Base-by-base conservation (phyloP, 2,329 filamentous ascomycete genomes). In the Exophiala aquamarina region DNA sequence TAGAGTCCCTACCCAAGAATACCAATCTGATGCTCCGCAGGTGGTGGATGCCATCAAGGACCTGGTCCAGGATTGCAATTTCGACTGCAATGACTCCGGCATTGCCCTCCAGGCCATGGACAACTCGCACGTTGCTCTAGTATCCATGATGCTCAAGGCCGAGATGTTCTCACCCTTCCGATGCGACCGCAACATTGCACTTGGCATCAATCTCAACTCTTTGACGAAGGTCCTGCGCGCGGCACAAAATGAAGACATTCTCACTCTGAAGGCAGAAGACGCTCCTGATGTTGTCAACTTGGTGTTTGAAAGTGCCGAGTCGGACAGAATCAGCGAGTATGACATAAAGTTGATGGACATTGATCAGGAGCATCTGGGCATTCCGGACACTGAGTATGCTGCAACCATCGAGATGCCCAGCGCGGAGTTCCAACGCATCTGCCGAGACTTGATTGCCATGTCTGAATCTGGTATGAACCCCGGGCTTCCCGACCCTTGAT, bases 321-420 rank as follows among this genome's bases (percentile, higher is more conserved):
- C 82, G 63, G 93, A 98, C 72, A 82, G 93, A 59, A 82, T 98
- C 66, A 95, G 89, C 81, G 94, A 98, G 78, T 98, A 98, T 70
- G 93, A 98, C 71, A 87, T 98, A 73, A 98, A 98, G 81, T 84
- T 98, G 69, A 98, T 98, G 93, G 93, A 98, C 70, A 98, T 98
- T 70, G 93, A 98, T 73, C 94, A 98, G 76, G 93, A 98, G 79
- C 93, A 98, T 71, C 76, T 98, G 72, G 93, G 93, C 55, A 98
- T 98, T 62, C 93, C 93, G 13, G 92, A 98, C 63, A 98, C 94
- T n/a, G 93, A 98, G 65, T 98, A 98, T 66, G 87, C 90, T 31
- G 87, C 93, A 38, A 93, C 87, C 14, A 88, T 98, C 57, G 77
- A 81, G 44, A 90, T 98, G 89, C 92, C 93, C 11, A 83, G 87